Conservation (phyloP, 1,284 basidiomycete species). For the Ganoderma resinaceum region DNA sequence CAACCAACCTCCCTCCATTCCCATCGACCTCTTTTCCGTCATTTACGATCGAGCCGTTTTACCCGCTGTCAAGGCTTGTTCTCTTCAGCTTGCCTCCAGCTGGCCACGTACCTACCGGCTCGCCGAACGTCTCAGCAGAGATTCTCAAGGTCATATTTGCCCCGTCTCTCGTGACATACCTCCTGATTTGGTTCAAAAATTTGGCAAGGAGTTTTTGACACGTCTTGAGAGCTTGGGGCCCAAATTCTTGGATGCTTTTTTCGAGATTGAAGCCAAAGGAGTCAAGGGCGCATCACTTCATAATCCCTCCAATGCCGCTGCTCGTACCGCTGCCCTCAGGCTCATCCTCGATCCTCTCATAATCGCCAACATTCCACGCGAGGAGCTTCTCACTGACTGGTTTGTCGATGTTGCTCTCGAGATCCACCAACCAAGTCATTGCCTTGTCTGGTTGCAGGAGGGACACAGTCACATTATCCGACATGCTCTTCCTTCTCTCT, state of each 20-base stretch:
- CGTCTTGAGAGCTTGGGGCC: not conserved
- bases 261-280: not conserved
- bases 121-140: no score
- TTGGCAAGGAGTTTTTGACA: not conserved
- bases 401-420: conserved; percentile 2
- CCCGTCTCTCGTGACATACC: no score
- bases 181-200: not conserved
- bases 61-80: not conserved
- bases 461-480: not conserved
- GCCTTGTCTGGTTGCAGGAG: no score
- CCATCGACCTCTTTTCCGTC: not conserved
- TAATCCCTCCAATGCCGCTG: not conserved
- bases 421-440: no score
- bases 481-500: not conserved
- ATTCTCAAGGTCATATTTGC: no score
- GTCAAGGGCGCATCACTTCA: not conserved
- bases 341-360: not conserved
- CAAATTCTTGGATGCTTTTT: not conserved
- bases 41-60: not conserved
- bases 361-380: not conserved
- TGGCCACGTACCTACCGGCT: no score
- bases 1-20: not conserved
- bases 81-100: not conserved
- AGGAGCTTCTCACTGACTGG: not conserved
- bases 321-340: not conserved